Percentiles rank a stretch among this genome's conserved stretches.
These are phyloP conservation scores for Clarkia xantiana DNA, from an alignment of 345 rosid species.

Conservation along the genomic window DNA sequence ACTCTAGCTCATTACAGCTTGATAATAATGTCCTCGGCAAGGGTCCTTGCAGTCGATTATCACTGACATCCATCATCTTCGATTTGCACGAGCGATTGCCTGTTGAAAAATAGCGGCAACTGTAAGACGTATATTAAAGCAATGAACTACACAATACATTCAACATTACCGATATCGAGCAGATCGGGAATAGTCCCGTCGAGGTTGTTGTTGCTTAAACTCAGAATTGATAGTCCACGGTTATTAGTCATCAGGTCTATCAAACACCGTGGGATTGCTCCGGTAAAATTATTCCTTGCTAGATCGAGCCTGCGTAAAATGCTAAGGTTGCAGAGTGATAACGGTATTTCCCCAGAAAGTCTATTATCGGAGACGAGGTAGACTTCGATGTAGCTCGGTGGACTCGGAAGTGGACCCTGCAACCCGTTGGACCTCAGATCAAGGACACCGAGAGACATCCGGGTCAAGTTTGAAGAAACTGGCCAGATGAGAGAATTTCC, in stretches of 20 bases:
- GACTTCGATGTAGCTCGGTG: neutral
- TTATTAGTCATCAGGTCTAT: neutral
- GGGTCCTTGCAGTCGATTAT: slow-evolving; percentile 2
- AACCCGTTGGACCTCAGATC: slow-evolving; percentile 5
- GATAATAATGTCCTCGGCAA: neutral
- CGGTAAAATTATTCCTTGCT: neutral
- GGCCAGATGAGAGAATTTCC: neutral
- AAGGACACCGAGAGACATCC: neutral
- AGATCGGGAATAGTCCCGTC: neutral
- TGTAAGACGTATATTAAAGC: too few relatives aligned
- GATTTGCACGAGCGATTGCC: too few relatives aligned
- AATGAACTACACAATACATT: too few relatives aligned
- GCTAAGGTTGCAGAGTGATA: slow-evolving; percentile 2
- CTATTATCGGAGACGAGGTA: slow-evolving; percentile 1
- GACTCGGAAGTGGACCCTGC: neutral
- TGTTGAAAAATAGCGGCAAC: neutral
- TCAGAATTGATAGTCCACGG: neutral
- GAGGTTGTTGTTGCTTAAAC: neutral
- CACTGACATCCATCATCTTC: neutral
- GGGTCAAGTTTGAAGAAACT: neutral
- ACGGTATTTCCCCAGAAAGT: neutral
- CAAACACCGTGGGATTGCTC: slow-evolving; percentile 2
- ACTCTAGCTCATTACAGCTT: neutral
- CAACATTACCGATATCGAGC: neutral
- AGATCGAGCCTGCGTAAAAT: neutral